phyloP scores from a whole-genome alignment of 208 protist species.

The Entamoeba dispar region DNA sequence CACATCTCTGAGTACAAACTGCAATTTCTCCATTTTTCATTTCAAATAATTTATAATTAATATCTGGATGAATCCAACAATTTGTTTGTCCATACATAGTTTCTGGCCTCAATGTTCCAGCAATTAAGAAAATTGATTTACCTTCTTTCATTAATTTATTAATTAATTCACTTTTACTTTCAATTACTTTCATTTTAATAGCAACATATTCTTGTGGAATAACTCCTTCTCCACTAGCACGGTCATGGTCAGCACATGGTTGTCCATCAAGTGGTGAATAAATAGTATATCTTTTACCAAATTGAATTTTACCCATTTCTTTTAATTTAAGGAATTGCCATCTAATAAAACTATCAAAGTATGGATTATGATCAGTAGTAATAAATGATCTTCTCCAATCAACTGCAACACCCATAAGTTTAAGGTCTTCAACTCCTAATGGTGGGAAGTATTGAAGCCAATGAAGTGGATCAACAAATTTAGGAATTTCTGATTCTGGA shows the following conservation, averaged over 20 bases:
- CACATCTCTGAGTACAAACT: conserved; percentile 69
- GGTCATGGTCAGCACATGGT: conserved; percentile 96
- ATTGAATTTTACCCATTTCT: conserved; percentile 60
- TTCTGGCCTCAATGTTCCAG: conserved; percentile 94
- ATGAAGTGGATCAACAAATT: conserved; percentile 80
- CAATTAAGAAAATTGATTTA: conserved; percentile 64
- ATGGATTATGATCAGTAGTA: conserved; percentile 92
- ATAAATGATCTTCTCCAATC: conserved; percentile 97
- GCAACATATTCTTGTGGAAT: conserved; percentile 33
- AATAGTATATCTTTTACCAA: conserved; percentile 79
- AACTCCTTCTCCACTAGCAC: conserved; percentile 43
- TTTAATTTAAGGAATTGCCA: conserved; percentile 82
- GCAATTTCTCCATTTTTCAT: conserved; percentile 63
- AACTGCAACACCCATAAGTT: conserved; percentile 47
- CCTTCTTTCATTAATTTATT: not conserved
- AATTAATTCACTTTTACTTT: conserved; percentile 44
- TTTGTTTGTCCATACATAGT: conserved; percentile 98
- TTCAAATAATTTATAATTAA: conserved; percentile 74
- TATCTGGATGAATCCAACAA: conserved; percentile 83
- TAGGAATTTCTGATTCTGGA: conserved; percentile 70
- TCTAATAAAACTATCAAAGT: conserved; percentile 91
- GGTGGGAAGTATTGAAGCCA: conserved; percentile 97
- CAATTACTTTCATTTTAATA: conserved; percentile 76
- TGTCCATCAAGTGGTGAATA: conserved; percentile 90
- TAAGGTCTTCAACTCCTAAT: conserved; percentile 66